Conservation (phyloP, 257 asterid species). For the Leonotis leonurus region DNA sequence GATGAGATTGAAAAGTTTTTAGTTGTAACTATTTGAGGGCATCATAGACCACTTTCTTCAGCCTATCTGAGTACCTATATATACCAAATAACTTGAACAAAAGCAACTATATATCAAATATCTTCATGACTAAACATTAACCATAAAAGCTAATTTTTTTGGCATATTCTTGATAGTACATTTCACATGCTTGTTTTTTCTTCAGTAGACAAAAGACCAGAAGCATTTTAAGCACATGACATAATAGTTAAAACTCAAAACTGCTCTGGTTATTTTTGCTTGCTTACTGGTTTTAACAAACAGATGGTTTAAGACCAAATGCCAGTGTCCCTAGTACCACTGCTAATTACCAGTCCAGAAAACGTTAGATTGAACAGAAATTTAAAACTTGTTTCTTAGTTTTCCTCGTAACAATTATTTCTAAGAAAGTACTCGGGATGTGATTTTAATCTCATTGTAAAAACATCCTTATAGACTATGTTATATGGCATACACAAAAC, state of each 20-base stretch:
- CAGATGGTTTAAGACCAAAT: too few relatives aligned
- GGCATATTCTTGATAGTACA: neutral
- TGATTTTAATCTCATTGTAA: slow-evolving; percentile 1
- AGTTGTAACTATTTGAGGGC: slow-evolving; percentile 1
- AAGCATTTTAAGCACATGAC: neutral
- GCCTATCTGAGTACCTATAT: neutral
- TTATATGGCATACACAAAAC: slow-evolving; percentile 3
- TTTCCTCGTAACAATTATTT: neutral
- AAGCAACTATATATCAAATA: neutral
- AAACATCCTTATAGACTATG: neutral
- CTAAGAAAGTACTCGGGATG: neutral
- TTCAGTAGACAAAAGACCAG: neutral
- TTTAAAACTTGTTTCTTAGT: neutral
- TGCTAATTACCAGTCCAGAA: too few relatives aligned
- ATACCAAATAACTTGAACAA: neutral
- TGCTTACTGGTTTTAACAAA: neutral
- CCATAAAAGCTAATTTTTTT: neutral
- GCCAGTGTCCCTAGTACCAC: too few relatives aligned
- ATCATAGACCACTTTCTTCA: neutral
- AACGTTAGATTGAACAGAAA: too few relatives aligned
- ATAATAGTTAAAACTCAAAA: neutral
- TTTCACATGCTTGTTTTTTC: slow-evolving; percentile 2
- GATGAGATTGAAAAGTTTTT: neutral
- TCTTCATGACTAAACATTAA: neutral
- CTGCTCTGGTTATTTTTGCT: neutral